phyloP scores from a whole-genome alignment of 805 yeast species.

The Wickerhamomyces strasburgensis region DNA sequence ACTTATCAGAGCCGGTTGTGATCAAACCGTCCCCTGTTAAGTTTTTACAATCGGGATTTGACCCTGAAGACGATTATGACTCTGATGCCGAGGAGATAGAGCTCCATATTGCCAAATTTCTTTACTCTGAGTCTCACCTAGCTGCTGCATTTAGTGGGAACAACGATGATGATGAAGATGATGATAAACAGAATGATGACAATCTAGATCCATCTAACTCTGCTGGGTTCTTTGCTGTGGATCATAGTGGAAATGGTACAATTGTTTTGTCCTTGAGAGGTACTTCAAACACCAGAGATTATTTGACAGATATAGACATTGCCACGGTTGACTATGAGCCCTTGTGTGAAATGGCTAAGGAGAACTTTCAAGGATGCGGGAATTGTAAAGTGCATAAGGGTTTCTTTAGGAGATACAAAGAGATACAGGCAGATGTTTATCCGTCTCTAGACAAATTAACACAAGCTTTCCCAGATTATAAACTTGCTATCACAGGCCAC shows the following conservation, averaged over 20 bases:
- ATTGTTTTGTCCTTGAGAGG: conserved; percentile 59
- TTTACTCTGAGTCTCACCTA: conserved; percentile 2
- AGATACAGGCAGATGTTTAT: conserved; percentile 30
- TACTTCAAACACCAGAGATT: conserved; percentile 52
- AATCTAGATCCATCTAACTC: not conserved
- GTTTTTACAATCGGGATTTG: conserved; percentile 11
- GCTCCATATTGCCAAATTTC: conserved; percentile 9
- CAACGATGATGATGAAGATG: conserved; percentile 1
- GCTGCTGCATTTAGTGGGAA: too few relatives aligned
- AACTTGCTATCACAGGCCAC: conserved; percentile 59
- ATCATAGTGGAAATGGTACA: conserved; percentile 35
- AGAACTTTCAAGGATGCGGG: conserved; percentile 31
- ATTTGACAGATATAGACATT: conserved; percentile 53
- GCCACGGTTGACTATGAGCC: conserved; percentile 20
- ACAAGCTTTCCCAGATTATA: conserved; percentile 41
- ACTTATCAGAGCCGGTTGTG: conserved; percentile 14
- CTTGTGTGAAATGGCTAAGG: conserved; percentile 11
- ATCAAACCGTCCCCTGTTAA: conserved; percentile 12
- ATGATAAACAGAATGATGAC: not conserved
- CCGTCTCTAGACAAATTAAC: conserved; percentile 30
- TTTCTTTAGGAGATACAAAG: conserved; percentile 42
- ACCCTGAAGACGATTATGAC: conserved; percentile 6
- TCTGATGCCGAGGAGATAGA: not conserved
- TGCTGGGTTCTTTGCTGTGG: conserved; percentile 49
- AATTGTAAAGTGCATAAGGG: conserved; percentile 63